phyloP scores from a whole-genome alignment of 768 basidiomycete species.

The Lentinula detonsa region DNA sequence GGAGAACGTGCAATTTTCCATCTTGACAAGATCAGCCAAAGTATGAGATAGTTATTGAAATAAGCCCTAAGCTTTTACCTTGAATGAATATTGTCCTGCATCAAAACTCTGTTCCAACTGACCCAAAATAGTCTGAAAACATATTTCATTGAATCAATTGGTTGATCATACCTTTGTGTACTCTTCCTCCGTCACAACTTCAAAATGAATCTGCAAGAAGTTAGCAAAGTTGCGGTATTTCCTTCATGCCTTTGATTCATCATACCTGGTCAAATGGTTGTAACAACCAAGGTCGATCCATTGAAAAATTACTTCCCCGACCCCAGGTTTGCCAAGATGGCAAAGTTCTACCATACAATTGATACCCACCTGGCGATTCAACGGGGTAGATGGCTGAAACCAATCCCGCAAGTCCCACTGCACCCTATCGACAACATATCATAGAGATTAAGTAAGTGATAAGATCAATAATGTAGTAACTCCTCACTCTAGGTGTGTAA shows the following conservation, averaged over 20 bases:
- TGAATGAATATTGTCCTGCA: conserved; percentile 45
- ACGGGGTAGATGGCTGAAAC: conserved; percentile 63
- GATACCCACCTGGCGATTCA: conserved; percentile 62
- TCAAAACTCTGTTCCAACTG: conserved; percentile 49
- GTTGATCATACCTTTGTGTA: conserved; percentile 37
- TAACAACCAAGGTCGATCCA: conserved; percentile 53
- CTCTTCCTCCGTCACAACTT: conserved; percentile 36
- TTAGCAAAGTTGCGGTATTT: not conserved
- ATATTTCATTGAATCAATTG: no score
- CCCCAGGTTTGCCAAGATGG: conserved; percentile 66
- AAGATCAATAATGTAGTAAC: not conserved
- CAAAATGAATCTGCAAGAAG: conserved; percentile 40
- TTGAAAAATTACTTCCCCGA: conserved; percentile 37
- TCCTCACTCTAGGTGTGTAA: conserved; percentile 50
- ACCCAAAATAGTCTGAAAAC: not conserved
- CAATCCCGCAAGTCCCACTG: conserved; percentile 64
- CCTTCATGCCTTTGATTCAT: not conserved
- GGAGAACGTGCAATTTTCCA: conserved; percentile 47
- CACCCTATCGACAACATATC: conserved; percentile 34
- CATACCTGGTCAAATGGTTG: conserved; percentile 59
- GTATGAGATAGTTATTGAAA: not conserved
- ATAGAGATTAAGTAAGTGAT: not conserved
- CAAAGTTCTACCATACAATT: conserved; percentile 56
- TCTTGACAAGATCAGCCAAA: conserved; percentile 18
- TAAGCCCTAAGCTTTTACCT: conserved; percentile 23